Evolutionary conservation across 108 stramenopile species (phyloP).

Genomic region (Skeletonema menzelii): DNA sequence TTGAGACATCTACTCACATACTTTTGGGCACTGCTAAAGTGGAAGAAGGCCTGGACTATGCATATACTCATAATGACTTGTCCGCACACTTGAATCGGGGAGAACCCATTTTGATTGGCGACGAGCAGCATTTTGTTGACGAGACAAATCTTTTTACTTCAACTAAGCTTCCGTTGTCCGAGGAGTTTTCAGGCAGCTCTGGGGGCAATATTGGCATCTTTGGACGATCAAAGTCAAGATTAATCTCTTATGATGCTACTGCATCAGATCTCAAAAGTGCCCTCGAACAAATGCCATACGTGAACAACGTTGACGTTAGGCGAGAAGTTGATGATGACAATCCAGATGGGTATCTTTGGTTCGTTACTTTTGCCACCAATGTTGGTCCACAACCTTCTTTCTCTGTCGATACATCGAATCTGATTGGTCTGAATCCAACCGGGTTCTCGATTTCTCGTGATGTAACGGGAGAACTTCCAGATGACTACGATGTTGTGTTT

Average conservation of each 20-base stretch:
- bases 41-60: constrained; percentile 22
- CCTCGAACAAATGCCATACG: constrained; percentile 62
- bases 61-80: constrained; percentile 48
- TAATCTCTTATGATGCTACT: constrained; percentile 44
- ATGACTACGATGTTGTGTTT: constrained; percentile 33
- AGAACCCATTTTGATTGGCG: constrained; percentile 46
- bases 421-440: constrained; percentile 42
- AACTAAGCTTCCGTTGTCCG: constrained; percentile 36
- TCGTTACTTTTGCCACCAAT: constrained; percentile 69
- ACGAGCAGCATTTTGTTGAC: constrained; percentile 37
- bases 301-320: constrained; percentile 66
- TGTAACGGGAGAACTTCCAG: constrained; percentile 43
- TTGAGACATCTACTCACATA: constrained; percentile 24
- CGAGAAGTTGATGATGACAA: constrained; percentile 36
- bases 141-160: constrained; percentile 28
- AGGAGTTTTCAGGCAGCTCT: constrained; percentile 25
- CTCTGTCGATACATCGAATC: constrained; percentile 23
- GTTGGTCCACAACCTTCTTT: constrained; percentile 73
- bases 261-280: constrained; percentile 62
- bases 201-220: constrained; percentile 10
- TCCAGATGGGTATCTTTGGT: constrained; percentile 60
- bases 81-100: constrained; percentile 46
- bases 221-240: constrained; percentile 33
- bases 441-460: constrained; percentile 25
- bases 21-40: constrained; percentile 48